Conservation (phyloP, 2,329 filamentous ascomycete genomes). For the Arachnomyces sp. region DNA sequence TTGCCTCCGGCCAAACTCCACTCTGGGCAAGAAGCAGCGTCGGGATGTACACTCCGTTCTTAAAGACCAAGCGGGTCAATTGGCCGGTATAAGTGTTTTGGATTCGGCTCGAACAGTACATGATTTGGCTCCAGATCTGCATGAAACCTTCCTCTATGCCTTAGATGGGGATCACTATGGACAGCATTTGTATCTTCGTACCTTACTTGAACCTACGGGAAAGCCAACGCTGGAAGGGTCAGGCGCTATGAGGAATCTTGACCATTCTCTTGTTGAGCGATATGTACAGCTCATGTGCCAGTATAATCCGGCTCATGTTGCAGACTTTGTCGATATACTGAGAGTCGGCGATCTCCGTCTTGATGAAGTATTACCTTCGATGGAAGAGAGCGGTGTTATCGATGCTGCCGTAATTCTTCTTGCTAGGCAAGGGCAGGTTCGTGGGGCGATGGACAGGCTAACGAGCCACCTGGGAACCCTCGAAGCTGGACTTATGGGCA, state of each 20-base stretch:
- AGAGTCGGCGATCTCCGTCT: constrained; percentile 72
- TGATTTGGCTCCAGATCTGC: constrained; percentile 54
- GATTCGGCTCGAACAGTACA: constrained; percentile 60
- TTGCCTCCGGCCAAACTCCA: constrained; percentile 59
- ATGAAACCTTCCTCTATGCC: constrained; percentile 58
- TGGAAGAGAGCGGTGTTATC: constrained; percentile 83
- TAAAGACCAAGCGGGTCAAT: constrained; percentile 54
- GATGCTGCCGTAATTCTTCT: constrained; percentile 90
- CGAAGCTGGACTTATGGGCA: constrained; percentile 66
- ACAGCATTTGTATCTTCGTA: constrained; percentile 69
- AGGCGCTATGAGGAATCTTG: constrained; percentile 25
- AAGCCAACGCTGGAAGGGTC: constrained; percentile 29
- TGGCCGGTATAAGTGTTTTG: constrained; percentile 60
- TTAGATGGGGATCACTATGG: constrained; percentile 54
- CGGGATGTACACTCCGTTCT: constrained; percentile 64
- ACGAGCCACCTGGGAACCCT: constrained; percentile 73
- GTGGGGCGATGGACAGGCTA: constrained; percentile 75
- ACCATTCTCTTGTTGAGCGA: constrained; percentile 63
- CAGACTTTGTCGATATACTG: constrained; percentile 70
- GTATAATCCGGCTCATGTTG: constrained; percentile 74
- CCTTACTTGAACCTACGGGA: constrained; percentile 61
- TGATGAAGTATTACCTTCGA: constrained; percentile 71
- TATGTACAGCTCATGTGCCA: constrained; percentile 89
- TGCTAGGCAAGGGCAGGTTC: constrained; percentile 76
- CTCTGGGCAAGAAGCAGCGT: constrained; percentile 61